A percentile compares a stretch with the other conserved stretches of the same genome.
These are phyloP conservation scores for Brassica napus DNA, from an alignment of 345 rosid genomes.

Conservation along the genomic window Da-Ae NC_063442.1:37643001-37643500, in stretches of 20 bases:
- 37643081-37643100: slow-evolving; percentile 24
- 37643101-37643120: slow-evolving; percentile 49
- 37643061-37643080: slow-evolving; percentile 76
- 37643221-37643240: slow-evolving; percentile 60
- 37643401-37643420: neutral
- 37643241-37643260: slow-evolving; percentile 48
- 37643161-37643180: slow-evolving; percentile 41
- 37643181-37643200: slow-evolving; percentile 48
- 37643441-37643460: neutral
- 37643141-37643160: slow-evolving; percentile 58
- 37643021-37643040: slow-evolving; percentile 55
- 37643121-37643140: slow-evolving; percentile 83
- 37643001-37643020: slow-evolving; percentile 62
- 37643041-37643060: slow-evolving; percentile 69
- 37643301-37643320: slow-evolving; percentile 33
- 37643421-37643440: neutral
- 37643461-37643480: neutral
- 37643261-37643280: slow-evolving; percentile 54
- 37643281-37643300: slow-evolving; percentile 9
- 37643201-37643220: slow-evolving; percentile 45
- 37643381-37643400: slow-evolving; percentile 7
- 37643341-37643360: slow-evolving; percentile 29
- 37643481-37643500: neutral
- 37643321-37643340: slow-evolving; percentile 31
- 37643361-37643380: slow-evolving; percentile 1